Evolutionary conservation across 805 yeast genomes (phyloP).

Genomic region (Blastobotrys muscicola): DNA sequence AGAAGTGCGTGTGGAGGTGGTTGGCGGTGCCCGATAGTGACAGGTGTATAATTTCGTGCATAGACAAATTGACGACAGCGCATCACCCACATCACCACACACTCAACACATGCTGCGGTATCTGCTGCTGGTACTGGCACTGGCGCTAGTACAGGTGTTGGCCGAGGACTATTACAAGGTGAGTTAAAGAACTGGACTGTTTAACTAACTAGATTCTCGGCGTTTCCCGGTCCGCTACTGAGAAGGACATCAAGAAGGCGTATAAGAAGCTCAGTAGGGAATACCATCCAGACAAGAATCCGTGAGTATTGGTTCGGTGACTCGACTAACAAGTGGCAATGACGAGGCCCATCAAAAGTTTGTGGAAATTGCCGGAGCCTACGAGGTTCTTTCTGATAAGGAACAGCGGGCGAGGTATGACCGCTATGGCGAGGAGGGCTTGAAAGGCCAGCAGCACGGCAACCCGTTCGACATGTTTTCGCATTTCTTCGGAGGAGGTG

Average conservation of each 20-base stretch:
- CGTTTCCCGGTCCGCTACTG: slow-evolving; percentile 56
- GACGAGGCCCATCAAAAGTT: slow-evolving; percentile 75
- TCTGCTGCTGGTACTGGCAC: slow-evolving; percentile 3
- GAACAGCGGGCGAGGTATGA: slow-evolving; percentile 86
- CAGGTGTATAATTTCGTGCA: slow-evolving; percentile 69
- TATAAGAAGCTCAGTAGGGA: slow-evolving; percentile 73
- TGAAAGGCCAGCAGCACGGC: slow-evolving; percentile 37
- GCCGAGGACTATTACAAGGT: slow-evolving; percentile 36
- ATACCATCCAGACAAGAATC: slow-evolving; percentile 92
- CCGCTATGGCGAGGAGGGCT: slow-evolving; percentile 71
- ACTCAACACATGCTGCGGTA: slow-evolving; percentile 2
- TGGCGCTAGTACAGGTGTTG: slow-evolving; percentile 14
- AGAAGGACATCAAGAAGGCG: slow-evolving; percentile 75
- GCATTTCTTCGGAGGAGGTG: slow-evolving; percentile 45
- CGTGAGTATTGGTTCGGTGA: slow-evolving; percentile 20
- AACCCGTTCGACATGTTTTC: slow-evolving; percentile 53
- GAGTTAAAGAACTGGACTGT: slow-evolving; percentile 29
- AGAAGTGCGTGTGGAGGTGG: slow-evolving; percentile 70
- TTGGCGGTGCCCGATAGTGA: slow-evolving; percentile 67
- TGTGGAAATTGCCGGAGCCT: slow-evolving; percentile 88
- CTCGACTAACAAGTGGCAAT: slow-evolving; percentile 34
- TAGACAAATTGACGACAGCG: slow-evolving; percentile 18
- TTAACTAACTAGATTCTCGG: slow-evolving; percentile 48
- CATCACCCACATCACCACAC: slow-evolving; percentile 1
- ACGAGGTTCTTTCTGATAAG: slow-evolving; percentile 75